phyloP scores from a whole-genome alignment of 768 basidiomycete genomes.

The Epithele typhae region DNA sequence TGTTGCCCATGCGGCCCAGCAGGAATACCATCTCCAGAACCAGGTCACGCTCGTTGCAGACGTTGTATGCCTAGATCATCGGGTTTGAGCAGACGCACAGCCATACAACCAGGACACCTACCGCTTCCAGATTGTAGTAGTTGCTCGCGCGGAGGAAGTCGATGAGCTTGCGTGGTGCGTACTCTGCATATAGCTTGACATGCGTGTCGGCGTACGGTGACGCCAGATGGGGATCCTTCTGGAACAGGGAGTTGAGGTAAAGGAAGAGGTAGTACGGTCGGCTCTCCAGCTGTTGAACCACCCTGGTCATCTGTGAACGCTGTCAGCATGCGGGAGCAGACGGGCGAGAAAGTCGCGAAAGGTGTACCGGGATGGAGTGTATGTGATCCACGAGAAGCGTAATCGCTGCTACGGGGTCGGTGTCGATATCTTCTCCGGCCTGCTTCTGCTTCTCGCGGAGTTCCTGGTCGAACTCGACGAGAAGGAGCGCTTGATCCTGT shows the following conservation, averaged over 20 bases:
- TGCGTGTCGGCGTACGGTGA: slow-evolving; percentile 75
- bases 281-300: slow-evolving; percentile 79
- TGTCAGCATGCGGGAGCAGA: no score
- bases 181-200: slow-evolving; percentile 92
- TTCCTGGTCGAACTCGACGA: slow-evolving; percentile 94
- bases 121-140: slow-evolving; percentile 86
- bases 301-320: slow-evolving; percentile 66
- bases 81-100: background rate
- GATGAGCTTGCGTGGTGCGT: slow-evolving; percentile 70
- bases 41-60: slow-evolving; percentile 80
- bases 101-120: slow-evolving; percentile 27
- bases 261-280: slow-evolving; percentile 83
- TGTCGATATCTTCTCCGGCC: slow-evolving; percentile 34
- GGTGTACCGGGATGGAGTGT: slow-evolving; percentile 88
- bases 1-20: slow-evolving; percentile 96
- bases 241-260: slow-evolving; percentile 87
- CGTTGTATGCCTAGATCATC: slow-evolving; percentile 65
- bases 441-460: slow-evolving; percentile 56
- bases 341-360: no score
- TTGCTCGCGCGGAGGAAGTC: slow-evolving; percentile 90
- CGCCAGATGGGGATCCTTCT: slow-evolving; percentile 78
- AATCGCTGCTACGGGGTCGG: slow-evolving; percentile 71
- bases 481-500: slow-evolving; percentile 85
- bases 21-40: slow-evolving; percentile 98
- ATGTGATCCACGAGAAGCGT: slow-evolving; percentile 87